Percentiles rank a stretch among this genome's conserved stretches.
Conservation (phyloP, 805 yeast genomes). For the Starmera dryadoides region DNA sequence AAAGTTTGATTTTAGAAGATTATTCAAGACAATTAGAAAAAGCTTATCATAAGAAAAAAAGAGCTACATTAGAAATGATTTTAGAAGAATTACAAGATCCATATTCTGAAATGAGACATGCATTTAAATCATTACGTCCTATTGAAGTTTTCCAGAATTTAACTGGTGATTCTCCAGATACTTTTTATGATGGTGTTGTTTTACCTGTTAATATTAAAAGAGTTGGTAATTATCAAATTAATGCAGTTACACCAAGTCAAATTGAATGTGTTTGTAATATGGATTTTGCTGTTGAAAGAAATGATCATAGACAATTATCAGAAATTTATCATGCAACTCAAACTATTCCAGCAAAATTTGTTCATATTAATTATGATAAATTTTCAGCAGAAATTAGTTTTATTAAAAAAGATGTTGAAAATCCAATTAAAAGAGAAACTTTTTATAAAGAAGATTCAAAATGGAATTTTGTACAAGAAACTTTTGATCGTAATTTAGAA, state of each 20-base stretch:
- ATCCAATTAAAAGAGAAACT: conserved; percentile 28
- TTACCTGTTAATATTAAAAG: conserved; percentile 70
- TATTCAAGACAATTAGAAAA: conserved; percentile 85
- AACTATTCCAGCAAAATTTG: conserved; percentile 78
- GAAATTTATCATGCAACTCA: conserved; percentile 54
- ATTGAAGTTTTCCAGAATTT: conserved; percentile 79
- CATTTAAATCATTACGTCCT: conserved; percentile 56
- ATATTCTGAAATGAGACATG: conserved; percentile 77
- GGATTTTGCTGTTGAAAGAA: conserved; percentile 37
- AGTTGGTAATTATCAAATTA: conserved; percentile 40
- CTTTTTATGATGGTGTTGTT: conserved; percentile 61
- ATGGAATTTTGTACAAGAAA: conserved; percentile 80
- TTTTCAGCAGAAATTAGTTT: conserved; percentile 72
- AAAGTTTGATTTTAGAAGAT: conserved; percentile 82
- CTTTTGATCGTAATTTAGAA: conserved; percentile 53
- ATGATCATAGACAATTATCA: conserved; percentile 37
- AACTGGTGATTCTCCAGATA: conserved; percentile 75
- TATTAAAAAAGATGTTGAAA: conserved; percentile 55
- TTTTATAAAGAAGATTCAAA: conserved; percentile 48
- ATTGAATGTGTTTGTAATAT: conserved; percentile 53
- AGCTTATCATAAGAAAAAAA: conserved; percentile 63
- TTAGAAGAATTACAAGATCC: conserved; percentile 82
- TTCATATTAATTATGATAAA: conserved; percentile 61
- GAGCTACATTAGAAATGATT: conserved; percentile 76
- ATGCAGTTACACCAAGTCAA: conserved; percentile 48